Percentiles rank a stretch among this genome's conserved stretches.
phyloP scores from a whole-genome alignment of 2,329 filamentous ascomycete species.

The Ceratocystiopsis minuta region DNA sequence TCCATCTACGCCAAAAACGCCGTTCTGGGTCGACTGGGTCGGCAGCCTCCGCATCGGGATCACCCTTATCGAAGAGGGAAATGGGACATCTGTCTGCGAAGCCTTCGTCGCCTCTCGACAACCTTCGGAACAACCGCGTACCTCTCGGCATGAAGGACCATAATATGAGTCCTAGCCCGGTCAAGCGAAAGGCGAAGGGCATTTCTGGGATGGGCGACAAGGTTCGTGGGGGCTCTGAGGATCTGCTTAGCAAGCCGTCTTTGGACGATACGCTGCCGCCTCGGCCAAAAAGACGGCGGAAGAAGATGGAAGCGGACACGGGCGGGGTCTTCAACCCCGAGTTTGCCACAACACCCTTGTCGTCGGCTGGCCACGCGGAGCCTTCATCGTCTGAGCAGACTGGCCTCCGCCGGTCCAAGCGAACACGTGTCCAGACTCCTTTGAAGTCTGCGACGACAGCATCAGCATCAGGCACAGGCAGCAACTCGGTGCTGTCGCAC shows the following conservation, averaged over 20 bases:
- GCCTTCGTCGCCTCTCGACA: not conserved
- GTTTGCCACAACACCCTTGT: constrained; percentile 4
- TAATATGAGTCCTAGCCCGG: constrained; percentile 20
- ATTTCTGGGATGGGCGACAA: no score
- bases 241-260: constrained; percentile 11
- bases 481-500: constrained; percentile 10
- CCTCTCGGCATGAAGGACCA: constrained; percentile 18
- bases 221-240: not conserved
- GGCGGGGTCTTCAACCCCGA: constrained; percentile 13
- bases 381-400: no score
- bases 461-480: constrained; percentile 6
- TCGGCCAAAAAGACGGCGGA: constrained; percentile 14
- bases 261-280: constrained; percentile 13
- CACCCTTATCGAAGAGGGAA: constrained; percentile 12
- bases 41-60: constrained; percentile 14
- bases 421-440: constrained; percentile 11
- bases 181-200: constrained; percentile 16
- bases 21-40: constrained; percentile 13
- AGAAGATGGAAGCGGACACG: constrained; percentile 13
- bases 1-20: constrained; percentile 9
- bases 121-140: constrained; percentile 8
- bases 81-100: no score
- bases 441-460: constrained; percentile 11
- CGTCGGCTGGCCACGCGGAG: not conserved
- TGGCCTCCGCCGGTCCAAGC: constrained; percentile 1